A percentile compares a stretch with the other conserved stretches of the same genome.
Conservation (phyloP, 768 basidiomycete genomes). For the Panaeolus papilionaceus region DNA sequence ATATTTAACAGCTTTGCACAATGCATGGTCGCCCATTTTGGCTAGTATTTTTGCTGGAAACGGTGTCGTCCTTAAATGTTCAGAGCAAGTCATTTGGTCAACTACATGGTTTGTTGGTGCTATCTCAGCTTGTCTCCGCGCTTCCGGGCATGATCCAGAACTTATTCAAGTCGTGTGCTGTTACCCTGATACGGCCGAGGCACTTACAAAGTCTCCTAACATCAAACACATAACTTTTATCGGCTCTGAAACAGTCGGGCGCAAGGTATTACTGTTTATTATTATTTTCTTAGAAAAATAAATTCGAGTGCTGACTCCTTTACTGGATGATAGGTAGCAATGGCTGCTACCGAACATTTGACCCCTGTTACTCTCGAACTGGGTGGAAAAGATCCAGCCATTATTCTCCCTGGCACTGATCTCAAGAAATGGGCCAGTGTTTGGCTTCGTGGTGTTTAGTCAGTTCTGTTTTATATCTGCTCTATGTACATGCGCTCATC, state of each 20-base stretch:
- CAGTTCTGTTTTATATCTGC: slow-evolving; percentile 37
- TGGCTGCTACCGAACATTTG: slow-evolving; percentile 83
- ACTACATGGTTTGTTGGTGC: slow-evolving; percentile 83
- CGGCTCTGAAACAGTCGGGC: slow-evolving; percentile 80
- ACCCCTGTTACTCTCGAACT: slow-evolving; percentile 94
- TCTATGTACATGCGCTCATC: slow-evolving; percentile 4
- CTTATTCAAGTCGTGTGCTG: slow-evolving; percentile 94
- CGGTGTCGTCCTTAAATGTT: slow-evolving; percentile 88
- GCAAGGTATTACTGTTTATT: slow-evolving; percentile 52
- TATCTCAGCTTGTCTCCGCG: slow-evolving; percentile 76
- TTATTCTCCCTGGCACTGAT: slow-evolving; percentile 88
- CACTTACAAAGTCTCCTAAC: slow-evolving; percentile 75
- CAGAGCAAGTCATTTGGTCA: slow-evolving; percentile 93
- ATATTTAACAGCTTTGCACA: slow-evolving; percentile 77
- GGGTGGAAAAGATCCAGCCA: slow-evolving; percentile 93
- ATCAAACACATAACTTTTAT: slow-evolving; percentile 97
- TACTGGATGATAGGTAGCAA: slow-evolving; percentile 62
- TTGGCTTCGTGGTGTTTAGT: slow-evolving; percentile 95
- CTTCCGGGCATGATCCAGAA: slow-evolving; percentile 83
- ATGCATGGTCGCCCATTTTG: slow-evolving; percentile 92
- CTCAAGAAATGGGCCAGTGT: slow-evolving; percentile 79
- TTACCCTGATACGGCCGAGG: slow-evolving; percentile 85
- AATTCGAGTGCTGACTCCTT: neutral
- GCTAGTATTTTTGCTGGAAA: slow-evolving; percentile 93
- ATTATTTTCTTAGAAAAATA: neutral